These are phyloP conservation scores for Arthrobotrys megalospora DNA, from an alignment of 2,329 filamentous ascomycete species.

Conservation along the genomic window DNA sequence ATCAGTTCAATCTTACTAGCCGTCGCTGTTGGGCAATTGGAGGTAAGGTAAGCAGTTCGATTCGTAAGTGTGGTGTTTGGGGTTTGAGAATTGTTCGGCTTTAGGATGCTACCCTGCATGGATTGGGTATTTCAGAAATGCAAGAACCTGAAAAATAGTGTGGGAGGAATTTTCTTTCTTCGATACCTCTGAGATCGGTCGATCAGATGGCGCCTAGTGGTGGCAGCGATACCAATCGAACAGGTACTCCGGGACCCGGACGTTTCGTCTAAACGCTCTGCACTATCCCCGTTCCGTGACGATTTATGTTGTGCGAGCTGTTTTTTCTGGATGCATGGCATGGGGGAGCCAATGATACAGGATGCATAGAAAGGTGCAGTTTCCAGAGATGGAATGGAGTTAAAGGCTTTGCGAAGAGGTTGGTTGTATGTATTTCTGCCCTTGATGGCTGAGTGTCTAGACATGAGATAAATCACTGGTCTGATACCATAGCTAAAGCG, in stretches of 20 bases:
- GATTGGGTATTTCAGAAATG: conserved; percentile 33
- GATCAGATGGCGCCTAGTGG: conserved; percentile 40
- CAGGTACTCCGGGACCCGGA: conserved; percentile 51
- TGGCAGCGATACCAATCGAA: conserved; percentile 52
- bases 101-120: conserved; percentile 54
- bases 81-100: conserved; percentile 11
- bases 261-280: conserved; percentile 55
- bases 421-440: conserved; percentile 5
- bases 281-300: conserved; percentile 37
- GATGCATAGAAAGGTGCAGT: conserved; percentile 18
- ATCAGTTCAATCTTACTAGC: conserved; percentile 26
- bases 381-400: conserved; percentile 52
- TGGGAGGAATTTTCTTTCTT: conserved; percentile 21
- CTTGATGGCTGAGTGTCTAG: too few species aligned
- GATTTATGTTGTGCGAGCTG: conserved; percentile 46
- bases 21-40: conserved; percentile 3
- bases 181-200: conserved; percentile 50
- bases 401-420: conserved; percentile 25
- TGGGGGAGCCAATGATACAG: conserved; percentile 14
- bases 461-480: background rate
- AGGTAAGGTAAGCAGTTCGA: conserved; percentile 17
- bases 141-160: background rate
- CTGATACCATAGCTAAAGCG: background rate
- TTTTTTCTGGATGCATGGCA: conserved; percentile 35
- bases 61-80: conserved; percentile 11